Evolutionary conservation across 2,329 filamentous ascomycete species (phyloP), one percentile per base, ranked within the genome.

Genomic region (Fusarium chlamydosporum): DNA sequence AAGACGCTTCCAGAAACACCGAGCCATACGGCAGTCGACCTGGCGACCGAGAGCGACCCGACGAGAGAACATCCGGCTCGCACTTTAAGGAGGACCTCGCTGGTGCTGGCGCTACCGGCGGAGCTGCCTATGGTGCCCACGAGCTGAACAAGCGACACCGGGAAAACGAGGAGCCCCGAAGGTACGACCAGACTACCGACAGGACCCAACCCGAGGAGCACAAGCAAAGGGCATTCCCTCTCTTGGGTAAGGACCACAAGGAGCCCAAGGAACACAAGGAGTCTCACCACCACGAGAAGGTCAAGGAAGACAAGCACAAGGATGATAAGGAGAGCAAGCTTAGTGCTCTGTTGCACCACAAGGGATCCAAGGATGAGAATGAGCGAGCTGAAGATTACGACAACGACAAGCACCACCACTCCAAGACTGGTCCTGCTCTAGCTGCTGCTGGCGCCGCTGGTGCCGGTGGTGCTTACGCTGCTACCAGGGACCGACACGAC

Each of bases 391-490:
- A 35, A 3, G 27, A 40, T n/a, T 37, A 50, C 2, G 35, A 43
- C 9, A 38, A 51, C 1, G 56, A 70, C 5, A 42, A 40, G 27
- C 48, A 70, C 6, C 55, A 61, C 2, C 41, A 38, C 5, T 60
- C 66, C 5, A 70, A 57, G 29, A 33, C 59, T 48, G 60, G 43
- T 11, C 59, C 69, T 34, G 66, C 63, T 7, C 6, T 72, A 0
- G 70, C 59, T n/a, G 66, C 61, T 4, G 67, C 70, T 23, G 69
- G 66, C 10, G 52, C 66, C 29, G 60, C 70, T 15, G 68, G 66
- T 11, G 56, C 55, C 20, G 68, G 60, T n/a, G 58, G 61, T 34
- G 48, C 67, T 0, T 65, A 62, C 33, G 40, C 68, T 46, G 69
- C 69, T 20, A 54, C 62, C 1, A 23, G 41, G 12, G 68, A 61